Evolutionary conservation across 2,329 filamentous ascomycete genomes (phyloP).

Genomic region (Phyllosticta ampelicida): DNA sequence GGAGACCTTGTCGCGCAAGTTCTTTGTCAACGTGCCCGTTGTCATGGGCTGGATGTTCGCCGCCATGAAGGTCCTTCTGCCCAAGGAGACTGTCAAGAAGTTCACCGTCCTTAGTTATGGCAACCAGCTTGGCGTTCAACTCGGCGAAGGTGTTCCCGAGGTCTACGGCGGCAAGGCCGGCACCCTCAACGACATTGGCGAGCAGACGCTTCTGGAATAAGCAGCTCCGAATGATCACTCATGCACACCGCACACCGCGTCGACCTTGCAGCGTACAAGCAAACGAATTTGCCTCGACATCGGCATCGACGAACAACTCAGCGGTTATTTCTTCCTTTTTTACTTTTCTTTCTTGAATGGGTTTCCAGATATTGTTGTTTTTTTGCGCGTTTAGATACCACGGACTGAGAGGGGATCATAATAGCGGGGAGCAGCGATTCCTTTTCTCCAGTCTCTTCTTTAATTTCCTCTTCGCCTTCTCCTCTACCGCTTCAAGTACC

Average conservation of each 20-base stretch:
- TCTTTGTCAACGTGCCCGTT: slow-evolving; percentile 86
- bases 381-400: not conserved
- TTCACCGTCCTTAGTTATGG: slow-evolving; percentile 47
- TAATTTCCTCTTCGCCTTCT: not conserved
- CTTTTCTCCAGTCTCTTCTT: not conserved
- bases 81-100: slow-evolving; percentile 39
- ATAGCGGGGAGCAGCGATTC: not conserved
- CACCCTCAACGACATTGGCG: slow-evolving; percentile 34
- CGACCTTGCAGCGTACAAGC: not conserved
- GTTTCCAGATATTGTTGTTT: not conserved
- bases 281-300: not conserved
- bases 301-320: not conserved
- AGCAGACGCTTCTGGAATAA: slow-evolving; percentile 10
- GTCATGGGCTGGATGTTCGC: slow-evolving; percentile 70
- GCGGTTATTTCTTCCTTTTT: no score
- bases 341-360: not conserved
- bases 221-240: not conserved
- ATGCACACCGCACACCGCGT: not conserved
- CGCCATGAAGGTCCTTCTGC: slow-evolving; percentile 36
- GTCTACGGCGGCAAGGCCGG: slow-evolving; percentile 68
- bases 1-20: slow-evolving; percentile 81
- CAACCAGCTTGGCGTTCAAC: slow-evolving; percentile 52
- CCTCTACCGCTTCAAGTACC: not conserved
- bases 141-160: slow-evolving; percentile 57
- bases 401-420: not conserved